Evolutionary conservation across 345 rosid genomes (phyloP).

Genomic region (Euphorbia peplus): DNA sequence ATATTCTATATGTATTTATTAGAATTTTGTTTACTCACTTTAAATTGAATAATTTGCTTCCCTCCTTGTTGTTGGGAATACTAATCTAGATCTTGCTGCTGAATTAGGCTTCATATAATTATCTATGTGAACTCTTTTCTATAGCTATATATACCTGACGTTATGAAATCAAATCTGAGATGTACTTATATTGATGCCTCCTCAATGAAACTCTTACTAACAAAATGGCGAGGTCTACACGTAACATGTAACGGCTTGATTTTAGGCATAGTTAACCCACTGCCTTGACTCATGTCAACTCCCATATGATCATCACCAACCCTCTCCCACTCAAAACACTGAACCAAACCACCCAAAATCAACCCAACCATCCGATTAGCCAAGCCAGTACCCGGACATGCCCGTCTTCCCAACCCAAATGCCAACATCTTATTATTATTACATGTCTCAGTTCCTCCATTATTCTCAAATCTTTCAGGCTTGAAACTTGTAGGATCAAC

Average conservation of each 20-base stretch:
- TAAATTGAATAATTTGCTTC: no score
- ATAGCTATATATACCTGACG: no score
- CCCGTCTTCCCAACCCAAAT: conserved; percentile 16
- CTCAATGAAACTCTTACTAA: neutral
- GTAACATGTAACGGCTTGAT: neutral
- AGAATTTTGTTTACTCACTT: no score
- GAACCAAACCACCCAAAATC: conserved; percentile 17
- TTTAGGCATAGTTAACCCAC: conserved; percentile 6
- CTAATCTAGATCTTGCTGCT: no score
- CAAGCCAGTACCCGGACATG: conserved; percentile 8
- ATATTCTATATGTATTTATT: no score
- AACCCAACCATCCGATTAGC: conserved; percentile 10
- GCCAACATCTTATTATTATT: neutral
- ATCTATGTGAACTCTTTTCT: no score
- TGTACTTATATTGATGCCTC: no score
- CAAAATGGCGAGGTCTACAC: conserved; percentile 1
- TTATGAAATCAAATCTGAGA: no score
- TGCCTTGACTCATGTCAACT: neutral
- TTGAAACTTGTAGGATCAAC: neutral
- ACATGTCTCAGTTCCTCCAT: neutral
- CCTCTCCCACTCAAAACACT: conserved; percentile 19
- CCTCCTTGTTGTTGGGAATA: no score
- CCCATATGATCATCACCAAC: neutral
- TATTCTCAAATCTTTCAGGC: neutral
- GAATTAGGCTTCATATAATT: no score